Conservation (phyloP, 78 protist genomes). For the Anaeramoeba ignava region DNA sequence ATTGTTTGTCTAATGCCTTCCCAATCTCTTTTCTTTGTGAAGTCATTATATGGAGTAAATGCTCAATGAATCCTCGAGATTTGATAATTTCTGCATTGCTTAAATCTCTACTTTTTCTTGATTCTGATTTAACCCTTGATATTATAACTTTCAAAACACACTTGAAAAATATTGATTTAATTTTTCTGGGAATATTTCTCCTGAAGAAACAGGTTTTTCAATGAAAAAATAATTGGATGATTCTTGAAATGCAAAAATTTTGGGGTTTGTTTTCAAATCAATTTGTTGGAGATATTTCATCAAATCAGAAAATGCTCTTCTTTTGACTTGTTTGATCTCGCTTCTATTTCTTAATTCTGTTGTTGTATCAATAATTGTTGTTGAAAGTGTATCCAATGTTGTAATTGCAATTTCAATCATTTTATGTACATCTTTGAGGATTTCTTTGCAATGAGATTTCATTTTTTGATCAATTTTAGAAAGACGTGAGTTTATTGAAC, state of each 20-base stretch:
- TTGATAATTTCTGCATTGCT: neutral
- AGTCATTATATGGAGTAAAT: neutral
- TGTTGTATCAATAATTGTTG: neutral
- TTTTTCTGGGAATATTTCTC: neutral
- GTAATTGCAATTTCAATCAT: neutral
- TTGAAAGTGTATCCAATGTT: neutral
- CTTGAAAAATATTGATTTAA: neutral
- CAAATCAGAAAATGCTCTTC: neutral
- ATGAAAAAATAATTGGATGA: neutral
- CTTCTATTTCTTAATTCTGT: neutral
- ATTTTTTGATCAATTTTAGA: neutral
- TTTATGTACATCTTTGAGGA: neutral
- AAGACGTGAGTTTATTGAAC: neutral
- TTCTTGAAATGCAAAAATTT: neutral
- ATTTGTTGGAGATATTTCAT: neutral
- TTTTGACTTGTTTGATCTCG: neutral
- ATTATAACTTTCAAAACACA: neutral
- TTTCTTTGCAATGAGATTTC: neutral
- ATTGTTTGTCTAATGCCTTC: neutral
- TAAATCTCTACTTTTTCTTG: neutral
- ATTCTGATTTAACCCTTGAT: neutral
- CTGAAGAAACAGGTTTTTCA: neutral
- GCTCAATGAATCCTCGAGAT: neutral
- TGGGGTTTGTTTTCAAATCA: neutral
- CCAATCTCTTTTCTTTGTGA: neutral